Evolutionary conservation across 306 rosid genomes (phyloP), one percentile per base, ranked within the genome.

Genomic region (Pachyrhizus erosus): DNA sequence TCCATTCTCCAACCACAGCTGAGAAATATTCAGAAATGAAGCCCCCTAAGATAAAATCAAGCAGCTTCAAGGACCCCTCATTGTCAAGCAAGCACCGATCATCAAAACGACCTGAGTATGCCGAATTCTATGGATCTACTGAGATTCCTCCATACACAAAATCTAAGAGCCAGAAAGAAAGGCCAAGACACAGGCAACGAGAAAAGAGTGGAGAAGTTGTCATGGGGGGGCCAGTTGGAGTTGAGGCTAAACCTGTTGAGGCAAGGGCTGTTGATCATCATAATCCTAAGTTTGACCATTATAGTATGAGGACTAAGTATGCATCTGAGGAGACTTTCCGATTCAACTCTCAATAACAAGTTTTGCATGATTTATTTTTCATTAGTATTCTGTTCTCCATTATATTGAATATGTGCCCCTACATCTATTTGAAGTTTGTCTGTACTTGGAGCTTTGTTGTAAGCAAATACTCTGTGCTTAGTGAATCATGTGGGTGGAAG

Each of bases 91-190:
- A 93, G 90, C 94, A 91, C 55, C 89, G 94, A 2, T 87, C 96
- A 13, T 91, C 96, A 24, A 96, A 96, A 84, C 88, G 91, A 54
- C 87, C 84, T 0, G 97, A 92, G 45, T 88, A 87, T 66, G 91
- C 91, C 2, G 97, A 92, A 46, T 96, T 93, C 84, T 96, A 93
- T 49, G 94, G 93, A 58, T 88, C 97, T 0, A 60, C 87, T 80
- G 99, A 93, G 82, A 73, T 81, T 60, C 93, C 96, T 40, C 88
- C 93, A 4, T 73, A 86, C 64, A 66, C 64, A 75, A 89, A 91
- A 88, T 87, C 96, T 10, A 96, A 96, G 89, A 90, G 93, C 87
- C 94, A 87, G 75, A 96, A 96, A 66, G 97, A 96, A 74, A 89
- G 97, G 84, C 71, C 96, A 2, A 90, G 91, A 85, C 98, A 93